Percentiles rank a stretch among this genome's conserved stretches.
Evolutionary conservation across 2,329 filamentous ascomycete genomes (phyloP).

Genomic region (Helicocarpus griseus): DNA sequence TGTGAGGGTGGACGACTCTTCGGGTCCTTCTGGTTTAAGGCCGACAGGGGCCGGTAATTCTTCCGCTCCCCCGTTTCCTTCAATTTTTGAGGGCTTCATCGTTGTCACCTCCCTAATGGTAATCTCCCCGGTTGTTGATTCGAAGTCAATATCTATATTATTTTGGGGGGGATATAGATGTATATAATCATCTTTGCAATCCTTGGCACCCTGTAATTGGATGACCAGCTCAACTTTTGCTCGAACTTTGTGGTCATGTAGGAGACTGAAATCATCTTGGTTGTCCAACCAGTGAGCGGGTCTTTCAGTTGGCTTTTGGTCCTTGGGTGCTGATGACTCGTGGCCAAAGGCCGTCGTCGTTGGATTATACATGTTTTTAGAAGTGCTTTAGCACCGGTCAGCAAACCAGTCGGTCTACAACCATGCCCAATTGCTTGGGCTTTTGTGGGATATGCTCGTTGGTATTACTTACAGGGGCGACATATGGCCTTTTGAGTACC

Average conservation of each 20-base stretch:
- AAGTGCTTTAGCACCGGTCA: background rate
- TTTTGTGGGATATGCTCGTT: no score
- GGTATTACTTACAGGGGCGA: background rate
- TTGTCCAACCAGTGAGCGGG: background rate
- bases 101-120: conserved; percentile 2
- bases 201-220: background rate
- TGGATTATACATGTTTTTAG: background rate
- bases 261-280: background rate
- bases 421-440: background rate
- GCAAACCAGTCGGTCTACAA: background rate
- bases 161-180: background rate
- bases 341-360: background rate
- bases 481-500: background rate
- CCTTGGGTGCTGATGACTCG: background rate
- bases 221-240: conserved; percentile 1
- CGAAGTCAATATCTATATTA: conserved; percentile 3
- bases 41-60: background rate
- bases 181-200: background rate
- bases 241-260: background rate
- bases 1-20: background rate
- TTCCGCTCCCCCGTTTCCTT: background rate
- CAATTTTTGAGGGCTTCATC: background rate
- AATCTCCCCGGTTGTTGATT: background rate
- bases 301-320: background rate
- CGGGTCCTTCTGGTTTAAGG: no score